Conservation (phyloP, 345 rosid genomes). For the Eucalyptus dawsonii region DNA sequence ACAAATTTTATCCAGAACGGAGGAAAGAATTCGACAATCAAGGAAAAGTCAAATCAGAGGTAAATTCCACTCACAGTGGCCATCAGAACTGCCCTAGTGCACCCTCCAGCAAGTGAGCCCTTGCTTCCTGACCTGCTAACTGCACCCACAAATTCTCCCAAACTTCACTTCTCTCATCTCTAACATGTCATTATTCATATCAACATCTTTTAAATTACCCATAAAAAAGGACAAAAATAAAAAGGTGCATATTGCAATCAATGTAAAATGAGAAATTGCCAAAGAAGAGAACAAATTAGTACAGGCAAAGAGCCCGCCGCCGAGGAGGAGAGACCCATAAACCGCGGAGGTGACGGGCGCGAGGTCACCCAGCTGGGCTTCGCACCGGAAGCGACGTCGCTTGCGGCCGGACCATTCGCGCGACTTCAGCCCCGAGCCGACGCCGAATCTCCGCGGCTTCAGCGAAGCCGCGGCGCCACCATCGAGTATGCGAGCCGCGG, state of each 20-base stretch:
- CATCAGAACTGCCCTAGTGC: constrained; percentile 65
- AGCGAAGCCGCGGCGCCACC: not conserved
- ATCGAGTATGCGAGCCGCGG: not conserved
- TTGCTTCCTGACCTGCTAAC: constrained; percentile 63
- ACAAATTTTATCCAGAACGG: not conserved
- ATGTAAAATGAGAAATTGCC: not conserved
- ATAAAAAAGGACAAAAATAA: not conserved
- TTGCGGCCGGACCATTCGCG: not conserved
- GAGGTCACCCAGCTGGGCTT: constrained; percentile 46
- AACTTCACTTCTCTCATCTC: not conserved
- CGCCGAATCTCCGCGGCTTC: not conserved
- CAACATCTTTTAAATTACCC: not conserved
- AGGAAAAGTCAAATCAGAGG: not conserved
- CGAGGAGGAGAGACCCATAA: constrained; percentile 56
- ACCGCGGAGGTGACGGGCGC: constrained; percentile 56
- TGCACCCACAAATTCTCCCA: not conserved
- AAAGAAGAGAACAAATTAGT: not conserved
- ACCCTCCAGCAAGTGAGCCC: constrained; percentile 72
- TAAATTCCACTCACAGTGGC: constrained; percentile 45
- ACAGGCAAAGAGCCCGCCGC: constrained; percentile 84
- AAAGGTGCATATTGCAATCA: not conserved
- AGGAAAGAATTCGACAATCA: not conserved
- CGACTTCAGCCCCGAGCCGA: not conserved
- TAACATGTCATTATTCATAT: not conserved
- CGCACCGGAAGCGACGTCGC: constrained; percentile 9